phyloP scores from a whole-genome alignment of 2,329 filamentous ascomycete species.

The Sporothrix phasma region DNA sequence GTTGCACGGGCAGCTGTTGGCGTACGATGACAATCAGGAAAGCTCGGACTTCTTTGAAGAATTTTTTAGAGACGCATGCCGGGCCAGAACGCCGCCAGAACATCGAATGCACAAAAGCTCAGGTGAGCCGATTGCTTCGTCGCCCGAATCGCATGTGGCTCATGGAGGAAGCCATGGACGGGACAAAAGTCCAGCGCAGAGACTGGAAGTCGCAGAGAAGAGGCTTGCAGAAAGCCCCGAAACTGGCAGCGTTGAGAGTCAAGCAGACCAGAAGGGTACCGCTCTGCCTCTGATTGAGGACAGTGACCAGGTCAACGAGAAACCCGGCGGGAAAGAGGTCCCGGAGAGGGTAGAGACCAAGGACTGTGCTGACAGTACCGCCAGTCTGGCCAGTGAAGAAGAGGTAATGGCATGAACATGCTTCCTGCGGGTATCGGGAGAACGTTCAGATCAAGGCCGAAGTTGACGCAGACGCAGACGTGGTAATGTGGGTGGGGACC shows the following conservation, averaged over 20 bases:
- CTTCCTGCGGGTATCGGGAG: background rate
- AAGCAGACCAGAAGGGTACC: background rate
- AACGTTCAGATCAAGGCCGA: background rate
- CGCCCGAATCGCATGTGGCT: slow-evolving; percentile 12
- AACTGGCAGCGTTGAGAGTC: background rate
- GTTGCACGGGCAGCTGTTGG: background rate
- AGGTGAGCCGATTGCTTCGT: slow-evolving; percentile 5
- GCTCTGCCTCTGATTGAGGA: background rate
- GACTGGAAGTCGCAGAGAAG: background rate
- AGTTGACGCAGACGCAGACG: too few relatives aligned
- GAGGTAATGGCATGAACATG: background rate
- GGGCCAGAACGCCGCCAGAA: background rate
- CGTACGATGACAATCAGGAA: background rate
- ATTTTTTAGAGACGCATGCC: background rate
- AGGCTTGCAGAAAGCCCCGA: background rate
- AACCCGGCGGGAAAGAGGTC: too few relatives aligned
- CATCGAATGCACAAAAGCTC: background rate
- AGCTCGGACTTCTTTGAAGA: background rate
- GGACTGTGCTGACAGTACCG: too few relatives aligned
- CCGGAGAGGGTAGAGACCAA: too few relatives aligned
- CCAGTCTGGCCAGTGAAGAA: too few relatives aligned
- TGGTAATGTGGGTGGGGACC: background rate
- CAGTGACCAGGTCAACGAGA: background rate
- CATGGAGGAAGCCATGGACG: background rate
- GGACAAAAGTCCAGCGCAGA: background rate